Conservation (phyloP, 306 rosid genomes). For the Aeschynomene evenia region DNA sequence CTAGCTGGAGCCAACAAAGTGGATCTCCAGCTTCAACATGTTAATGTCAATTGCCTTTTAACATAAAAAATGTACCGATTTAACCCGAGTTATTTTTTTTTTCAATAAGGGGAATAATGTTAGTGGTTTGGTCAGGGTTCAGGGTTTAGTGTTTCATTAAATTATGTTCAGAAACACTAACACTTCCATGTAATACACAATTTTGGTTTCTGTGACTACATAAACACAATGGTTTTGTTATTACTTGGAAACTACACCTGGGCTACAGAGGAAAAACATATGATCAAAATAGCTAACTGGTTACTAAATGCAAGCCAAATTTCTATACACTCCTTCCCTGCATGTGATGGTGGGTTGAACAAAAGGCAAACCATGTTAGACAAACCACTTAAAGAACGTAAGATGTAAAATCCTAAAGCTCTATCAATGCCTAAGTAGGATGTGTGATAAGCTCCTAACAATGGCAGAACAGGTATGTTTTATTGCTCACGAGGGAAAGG, state of each 20-base stretch:
- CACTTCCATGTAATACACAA: not conserved
- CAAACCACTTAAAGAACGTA: conserved; percentile 9
- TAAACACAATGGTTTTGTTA: not conserved
- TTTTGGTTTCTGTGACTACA: not conserved
- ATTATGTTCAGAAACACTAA: not conserved
- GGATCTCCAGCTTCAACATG: too few relatives aligned
- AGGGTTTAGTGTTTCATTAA: not conserved
- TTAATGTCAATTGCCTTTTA: too few relatives aligned
- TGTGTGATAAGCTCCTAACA: too few relatives aligned
- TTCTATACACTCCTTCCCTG: not conserved
- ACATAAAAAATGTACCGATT: too few relatives aligned
- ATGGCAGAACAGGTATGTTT: too few relatives aligned
- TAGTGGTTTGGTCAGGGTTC: too few relatives aligned
- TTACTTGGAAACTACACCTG: not conserved
- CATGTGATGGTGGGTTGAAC: not conserved
- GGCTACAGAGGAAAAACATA: conserved; percentile 16
- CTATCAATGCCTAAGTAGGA: not conserved
- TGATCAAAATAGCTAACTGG: conserved; percentile 2
- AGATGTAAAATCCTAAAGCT: not conserved
- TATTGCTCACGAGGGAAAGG: too few relatives aligned
- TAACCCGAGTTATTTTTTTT: too few relatives aligned
- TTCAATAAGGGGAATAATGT: too few relatives aligned
- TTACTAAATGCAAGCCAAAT: conserved; percentile 6
- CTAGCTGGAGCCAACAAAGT: too few relatives aligned
- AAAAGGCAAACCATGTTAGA: conserved; percentile 5